Base-by-base conservation (phyloP, 768 basidiomycete genomes). In the Coprinopsis cinerea region DNA sequence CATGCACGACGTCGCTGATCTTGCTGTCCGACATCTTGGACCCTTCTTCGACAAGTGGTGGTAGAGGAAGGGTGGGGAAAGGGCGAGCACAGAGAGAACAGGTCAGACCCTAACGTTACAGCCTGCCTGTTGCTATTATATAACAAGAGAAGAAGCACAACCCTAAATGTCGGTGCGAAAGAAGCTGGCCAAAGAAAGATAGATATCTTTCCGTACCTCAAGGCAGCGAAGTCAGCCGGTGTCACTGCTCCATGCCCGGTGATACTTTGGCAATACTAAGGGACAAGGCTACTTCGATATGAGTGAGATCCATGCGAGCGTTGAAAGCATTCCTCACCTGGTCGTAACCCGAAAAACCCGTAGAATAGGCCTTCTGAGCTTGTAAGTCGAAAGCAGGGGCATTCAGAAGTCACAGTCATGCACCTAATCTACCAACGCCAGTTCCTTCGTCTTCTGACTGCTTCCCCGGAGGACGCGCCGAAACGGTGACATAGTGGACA, bases 241-340 rank as follows among this genome's bases (percentile, higher is more conserved):
- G 22, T 23, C 9, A 11, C 22, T 18, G 23, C 23, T 25, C 23
- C 4, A 24, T 24, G 41, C 18, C 22, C 41, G 41, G 41, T 22
- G 23, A 43, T 43, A 43, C 41, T 43, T 23, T 43, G 41, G 41
- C 41, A 25, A 43, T 43, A 43, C 41, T 25, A 43, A 43, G 41
- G 41, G 41, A 43, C 41, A 43, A 43, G 23, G 23, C 23, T 43
- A 23, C 41, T 43, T 43, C 41, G 41, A 25, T 9, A n/a, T 34
- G 9, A 34, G 30, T 34, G 30, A 9, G 9, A n/a, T 9, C 9
- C 30, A 34, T 34, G 30, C n/a, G 30, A 34, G 30, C 30, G 18
- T 39, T 7, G 30, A 7, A 15, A 32, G 30, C 30, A 32, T 32
- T 15, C 30, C 7, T 15, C 30, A 7, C 7, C 15, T 7, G 7